Conservation (phyloP, 2,329 filamentous ascomycete species). For the Calonectria hawksworthii region DNA sequence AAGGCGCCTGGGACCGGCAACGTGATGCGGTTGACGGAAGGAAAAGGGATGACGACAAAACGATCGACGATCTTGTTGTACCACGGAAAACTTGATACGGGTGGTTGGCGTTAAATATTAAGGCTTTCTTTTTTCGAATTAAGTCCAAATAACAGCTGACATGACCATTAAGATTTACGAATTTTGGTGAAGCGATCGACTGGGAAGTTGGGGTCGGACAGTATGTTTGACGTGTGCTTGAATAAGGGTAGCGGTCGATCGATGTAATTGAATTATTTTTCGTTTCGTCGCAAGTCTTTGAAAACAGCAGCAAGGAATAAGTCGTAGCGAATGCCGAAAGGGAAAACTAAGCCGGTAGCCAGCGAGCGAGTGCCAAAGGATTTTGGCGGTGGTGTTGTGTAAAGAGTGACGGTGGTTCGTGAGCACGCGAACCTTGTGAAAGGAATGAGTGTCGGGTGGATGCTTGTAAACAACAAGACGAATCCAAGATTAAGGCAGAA, state of each 20-base stretch:
- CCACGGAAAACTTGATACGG: slow-evolving; percentile 19
- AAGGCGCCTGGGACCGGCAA: slow-evolving; percentile 27
- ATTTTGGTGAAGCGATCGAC: slow-evolving; percentile 24
- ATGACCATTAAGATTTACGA: slow-evolving; percentile 41
- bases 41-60: slow-evolving; percentile 22
- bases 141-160: slow-evolving; percentile 35
- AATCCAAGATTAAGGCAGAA: slow-evolving; percentile 41
- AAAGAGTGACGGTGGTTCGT: slow-evolving; percentile 42
- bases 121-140: slow-evolving; percentile 25
- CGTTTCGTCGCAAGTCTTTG: slow-evolving; percentile 38
- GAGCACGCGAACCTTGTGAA: slow-evolving; percentile 36
- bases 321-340: slow-evolving; percentile 26
- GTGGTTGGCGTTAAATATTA: slow-evolving; percentile 22
- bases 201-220: slow-evolving; percentile 12
- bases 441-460: slow-evolving; percentile 38
- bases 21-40: neutral
- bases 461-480: slow-evolving; percentile 34
- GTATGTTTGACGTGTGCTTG: slow-evolving; percentile 21
- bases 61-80: slow-evolving; percentile 32
- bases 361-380: slow-evolving; percentile 37
- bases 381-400: slow-evolving; percentile 29
- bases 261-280: slow-evolving; percentile 36
- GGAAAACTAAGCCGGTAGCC: slow-evolving; percentile 34
- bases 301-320: slow-evolving; percentile 28
- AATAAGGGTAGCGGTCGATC: slow-evolving; percentile 23